A percentile compares a stretch with the other conserved stretches of the same genome.
phyloP scores from a whole-genome alignment of 176 grass and related monocot species.

The Poa annua region DNA sequence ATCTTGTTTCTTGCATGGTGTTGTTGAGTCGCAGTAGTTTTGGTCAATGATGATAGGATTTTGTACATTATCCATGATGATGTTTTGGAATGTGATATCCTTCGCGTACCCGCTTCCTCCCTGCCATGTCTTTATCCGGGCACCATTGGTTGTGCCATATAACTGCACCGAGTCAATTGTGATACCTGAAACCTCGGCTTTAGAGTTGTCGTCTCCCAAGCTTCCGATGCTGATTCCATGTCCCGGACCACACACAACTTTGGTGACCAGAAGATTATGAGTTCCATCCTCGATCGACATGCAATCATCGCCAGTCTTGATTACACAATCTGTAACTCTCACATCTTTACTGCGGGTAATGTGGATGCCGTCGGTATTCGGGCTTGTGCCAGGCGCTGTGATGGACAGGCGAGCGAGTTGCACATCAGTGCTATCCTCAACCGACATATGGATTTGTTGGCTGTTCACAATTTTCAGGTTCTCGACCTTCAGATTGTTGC shows the following conservation, averaged over 20 bases:
- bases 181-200: conserved; percentile 50
- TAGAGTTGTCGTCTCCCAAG: conserved; percentile 35
- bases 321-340: conserved; percentile 34
- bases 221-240: conserved; percentile 70
- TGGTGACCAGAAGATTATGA: background rate
- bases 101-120: conserved; percentile 60
- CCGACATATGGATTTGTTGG: conserved; percentile 56
- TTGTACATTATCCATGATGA: conserved; percentile 45
- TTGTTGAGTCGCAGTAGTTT: conserved; percentile 50
- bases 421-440: conserved; percentile 43
- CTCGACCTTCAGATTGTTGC: conserved; percentile 29
- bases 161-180: conserved; percentile 40
- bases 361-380: conserved; percentile 60
- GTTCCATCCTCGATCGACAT: conserved; percentile 48
- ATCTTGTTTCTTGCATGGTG: conserved; percentile 27
- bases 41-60: conserved; percentile 72
- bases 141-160: conserved; percentile 59
- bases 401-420: conserved; percentile 9
- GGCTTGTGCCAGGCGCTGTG: conserved; percentile 33
- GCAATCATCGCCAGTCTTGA: conserved; percentile 50
- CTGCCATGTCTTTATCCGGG: conserved; percentile 71
- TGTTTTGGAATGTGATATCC: conserved; percentile 60
- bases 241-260: conserved; percentile 35
- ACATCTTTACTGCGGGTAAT: conserved; percentile 36
- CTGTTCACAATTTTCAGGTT: conserved; percentile 38